Base-by-base conservation (phyloP, 768 basidiomycete species). In the Boletus subcaerulescens region DNA sequence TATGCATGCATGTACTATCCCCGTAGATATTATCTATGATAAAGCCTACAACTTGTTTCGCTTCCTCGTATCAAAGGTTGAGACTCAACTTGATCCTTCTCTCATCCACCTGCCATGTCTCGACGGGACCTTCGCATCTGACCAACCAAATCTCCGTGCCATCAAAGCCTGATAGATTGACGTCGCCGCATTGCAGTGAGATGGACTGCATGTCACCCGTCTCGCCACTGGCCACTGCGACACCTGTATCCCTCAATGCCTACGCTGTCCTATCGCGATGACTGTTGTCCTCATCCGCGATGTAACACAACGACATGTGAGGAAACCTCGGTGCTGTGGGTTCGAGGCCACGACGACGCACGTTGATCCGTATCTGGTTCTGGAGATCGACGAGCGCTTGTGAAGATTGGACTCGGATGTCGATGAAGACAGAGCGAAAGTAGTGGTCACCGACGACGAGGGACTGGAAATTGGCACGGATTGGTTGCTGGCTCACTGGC, bases 221-320 rank as follows among this genome's bases (percentile, higher is more conserved):
- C 68, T 56, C 41, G 54, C 52, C 5, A 29, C 29, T 9, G 29
- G 2, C 29, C 35, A 82, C n/a, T n/a, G n/a, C 70, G 40, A 66
- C 67, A 12, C 76, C 71, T 1, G 66, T 56, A 13, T 70, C 63
- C 56, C 69, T 60, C 60, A 87, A 69, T 56, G 73, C 71, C 26
- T 75, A 68, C 38, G 77, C 74, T 40, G 79, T 80, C 57, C 64
- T 74, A 20, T 73, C 71, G 42, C 88, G 80, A 67, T 86, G 80
- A 18, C 12, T 63, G 4, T 77, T 77, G 57, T 91, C 88, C n/a
- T 77, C 75, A 54, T 91, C 83, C 26, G 74, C 75, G 55, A 91
- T 83, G 64, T 92, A 92, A 62, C 80, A 85, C 55, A 92, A 60
- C 35, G 90, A 91, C 58, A 90, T 57, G 66, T 92, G 90, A 8